A percentile compares a stretch with the other conserved stretches of the same genome.
phyloP scores from a whole-genome alignment of 2,329 filamentous ascomycete genomes.

The Neofusicoccum cordaticola region DNA sequence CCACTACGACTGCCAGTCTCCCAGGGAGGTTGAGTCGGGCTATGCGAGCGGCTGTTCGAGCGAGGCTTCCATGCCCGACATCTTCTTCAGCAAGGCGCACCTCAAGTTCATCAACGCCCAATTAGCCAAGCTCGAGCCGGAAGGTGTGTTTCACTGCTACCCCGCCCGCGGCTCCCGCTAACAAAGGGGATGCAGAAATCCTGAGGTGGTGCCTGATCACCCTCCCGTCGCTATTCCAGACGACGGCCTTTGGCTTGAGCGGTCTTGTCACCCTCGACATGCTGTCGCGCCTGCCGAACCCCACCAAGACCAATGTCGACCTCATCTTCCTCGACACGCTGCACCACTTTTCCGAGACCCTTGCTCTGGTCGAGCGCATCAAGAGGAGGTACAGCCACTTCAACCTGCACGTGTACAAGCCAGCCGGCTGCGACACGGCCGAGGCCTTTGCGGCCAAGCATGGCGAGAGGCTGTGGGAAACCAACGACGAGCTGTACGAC shows the following conservation, averaged over 20 bases:
- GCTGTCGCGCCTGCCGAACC: slow-evolving; percentile 69
- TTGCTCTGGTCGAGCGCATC: slow-evolving; percentile 61
- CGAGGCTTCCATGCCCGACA: slow-evolving; percentile 63
- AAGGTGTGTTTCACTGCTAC: slow-evolving; percentile 49
- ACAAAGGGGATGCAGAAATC: slow-evolving; percentile 58
- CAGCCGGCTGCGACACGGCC: slow-evolving; percentile 67
- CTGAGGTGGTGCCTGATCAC: slow-evolving; percentile 88
- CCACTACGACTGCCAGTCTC: slow-evolving; percentile 18
- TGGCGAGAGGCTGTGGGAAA: slow-evolving; percentile 80
- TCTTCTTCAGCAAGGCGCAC: slow-evolving; percentile 84
- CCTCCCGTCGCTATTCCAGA: slow-evolving; percentile 75
- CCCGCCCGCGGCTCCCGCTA: slow-evolving; percentile 25
- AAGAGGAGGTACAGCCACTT: slow-evolving; percentile 73
- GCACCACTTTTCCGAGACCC: slow-evolving; percentile 52
- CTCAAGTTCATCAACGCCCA: slow-evolving; percentile 88
- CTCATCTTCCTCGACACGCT: slow-evolving; percentile 56
- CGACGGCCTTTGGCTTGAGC: slow-evolving; percentile 51
- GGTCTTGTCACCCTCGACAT: slow-evolving; percentile 57
- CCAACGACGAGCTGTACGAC: slow-evolving; percentile 86
- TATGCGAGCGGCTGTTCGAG: slow-evolving; percentile 72
- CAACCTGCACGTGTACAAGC: slow-evolving; percentile 86
- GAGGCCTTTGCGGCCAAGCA: slow-evolving; percentile 79
- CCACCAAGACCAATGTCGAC: slow-evolving; percentile 53
- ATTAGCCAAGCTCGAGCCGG: slow-evolving; percentile 79
- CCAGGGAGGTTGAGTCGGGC: slow-evolving; percentile 68